These are phyloP conservation scores for Onygenales sp. DNA, from an alignment of 2,329 filamentous ascomycete species.

Conservation along the genomic window DNA sequence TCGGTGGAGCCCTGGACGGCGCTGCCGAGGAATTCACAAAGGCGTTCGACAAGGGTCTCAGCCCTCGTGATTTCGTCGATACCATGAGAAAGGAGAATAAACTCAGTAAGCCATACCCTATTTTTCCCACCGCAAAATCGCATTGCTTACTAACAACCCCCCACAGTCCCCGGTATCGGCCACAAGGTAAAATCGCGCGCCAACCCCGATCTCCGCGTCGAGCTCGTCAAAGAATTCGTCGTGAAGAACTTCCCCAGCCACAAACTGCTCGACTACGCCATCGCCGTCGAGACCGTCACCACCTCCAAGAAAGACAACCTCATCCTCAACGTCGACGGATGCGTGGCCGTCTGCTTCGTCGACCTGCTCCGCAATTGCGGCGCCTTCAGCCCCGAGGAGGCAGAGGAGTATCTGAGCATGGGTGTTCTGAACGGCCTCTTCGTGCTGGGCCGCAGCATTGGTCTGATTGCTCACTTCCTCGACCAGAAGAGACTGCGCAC, in stretches of 20 bases:
- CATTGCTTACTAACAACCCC: conserved; percentile 18
- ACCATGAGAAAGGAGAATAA: conserved; percentile 99
- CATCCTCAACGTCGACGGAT: conserved; percentile 97
- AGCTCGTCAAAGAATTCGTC: conserved; percentile 98
- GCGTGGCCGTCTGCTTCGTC: conserved; percentile 97
- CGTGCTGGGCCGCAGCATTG: conserved; percentile 91
- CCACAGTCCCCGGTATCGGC: conserved; percentile 79
- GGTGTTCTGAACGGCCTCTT: conserved; percentile 99
- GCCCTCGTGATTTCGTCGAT: conserved; percentile 97
- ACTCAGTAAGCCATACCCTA: conserved; percentile 55
- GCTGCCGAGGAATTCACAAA: conserved; percentile 98
- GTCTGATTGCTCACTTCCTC: conserved; percentile 98
- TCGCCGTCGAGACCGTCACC: conserved; percentile 95
- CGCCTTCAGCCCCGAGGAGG: conserved; percentile 91
- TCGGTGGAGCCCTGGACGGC: conserved; percentile 96
- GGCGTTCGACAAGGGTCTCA: conserved; percentile 95
- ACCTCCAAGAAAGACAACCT: conserved; percentile 99
- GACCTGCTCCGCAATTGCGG: conserved; percentile 96
- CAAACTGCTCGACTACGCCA: conserved; percentile 97
- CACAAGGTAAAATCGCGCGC: conserved; percentile 99
- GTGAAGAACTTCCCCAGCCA: conserved; percentile 93
- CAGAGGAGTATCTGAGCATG: conserved; percentile 98
- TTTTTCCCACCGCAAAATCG: not conserved
- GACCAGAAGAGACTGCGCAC: conserved; percentile 99
- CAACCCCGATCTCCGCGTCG: conserved; percentile 98